These are phyloP conservation scores for Boletales sp. DNA, from an alignment of 768 basidiomycete species.

Conservation along the genomic window DNA sequence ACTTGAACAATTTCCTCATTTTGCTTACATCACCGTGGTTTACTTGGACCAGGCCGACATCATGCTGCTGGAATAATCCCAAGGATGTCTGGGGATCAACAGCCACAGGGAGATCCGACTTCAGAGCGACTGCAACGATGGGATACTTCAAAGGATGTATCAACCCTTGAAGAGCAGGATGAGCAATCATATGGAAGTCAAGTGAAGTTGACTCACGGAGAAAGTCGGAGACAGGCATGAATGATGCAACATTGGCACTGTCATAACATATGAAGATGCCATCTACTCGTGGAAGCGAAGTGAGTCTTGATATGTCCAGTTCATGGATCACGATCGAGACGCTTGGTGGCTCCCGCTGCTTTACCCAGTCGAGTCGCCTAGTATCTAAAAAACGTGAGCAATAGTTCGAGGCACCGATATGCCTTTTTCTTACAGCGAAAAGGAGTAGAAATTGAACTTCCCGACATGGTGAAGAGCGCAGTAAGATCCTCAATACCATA, in stretches of 20 bases:
- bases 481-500: constrained; percentile 49
- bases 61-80: constrained; percentile 53
- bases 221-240: constrained; percentile 60
- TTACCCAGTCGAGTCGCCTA: constrained; percentile 30
- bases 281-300: constrained; percentile 57
- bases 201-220: constrained; percentile 53
- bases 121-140: constrained; percentile 80
- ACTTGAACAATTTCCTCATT: constrained; percentile 72
- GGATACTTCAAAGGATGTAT: constrained; percentile 58
- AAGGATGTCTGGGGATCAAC: constrained; percentile 56
- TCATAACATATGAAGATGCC: constrained; percentile 89
- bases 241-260: constrained; percentile 57
- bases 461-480: constrained; percentile 28
- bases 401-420: not conserved
- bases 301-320: constrained; percentile 53
- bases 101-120: constrained; percentile 63
- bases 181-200: constrained; percentile 7
- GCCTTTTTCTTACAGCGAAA: constrained; percentile 36
- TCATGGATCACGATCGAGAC: constrained; percentile 53
- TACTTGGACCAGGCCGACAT: constrained; percentile 78
- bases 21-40: constrained; percentile 60
- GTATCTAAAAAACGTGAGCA: constrained; percentile 32
- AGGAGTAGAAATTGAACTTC: constrained; percentile 34
- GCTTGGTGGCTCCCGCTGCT: constrained; percentile 40
- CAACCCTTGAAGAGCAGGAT: constrained; percentile 40